Base-by-base conservation (phyloP, 257 asterid genomes). In the Anisodus acutangulus region DNA sequence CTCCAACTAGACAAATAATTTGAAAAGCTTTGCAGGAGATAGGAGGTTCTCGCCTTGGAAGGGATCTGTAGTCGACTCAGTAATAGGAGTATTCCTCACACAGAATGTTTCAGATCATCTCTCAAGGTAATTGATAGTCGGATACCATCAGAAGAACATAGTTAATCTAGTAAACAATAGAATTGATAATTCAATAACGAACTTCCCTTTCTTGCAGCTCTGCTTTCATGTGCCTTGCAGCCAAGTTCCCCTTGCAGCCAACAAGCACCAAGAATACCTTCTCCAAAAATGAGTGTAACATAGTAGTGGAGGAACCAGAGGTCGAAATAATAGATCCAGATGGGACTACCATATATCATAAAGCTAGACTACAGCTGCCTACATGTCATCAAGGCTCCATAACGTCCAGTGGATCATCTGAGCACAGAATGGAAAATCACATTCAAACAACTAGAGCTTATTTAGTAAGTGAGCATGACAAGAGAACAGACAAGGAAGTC, bases 51-150 rank as follows among this genome's bases (percentile, higher is more conserved):
- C 98, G 31, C 89, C 85, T 87, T 96, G 99, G 99, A 96, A 96
- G 89, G 98, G 99, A 82, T 96, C 98, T 3, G 98, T 96, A 47
- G 98, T 96, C 71, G 99, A 96, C 89, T 96, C 99, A 6, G 98
- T 94, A n/a, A 92, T 96, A 84, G 99, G 99, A 78, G 98, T 96
- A 70, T 96, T 93, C 87, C 98, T 96, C 87, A 96, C 99, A 64
- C 99, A 96, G 88, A 96, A 96, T 86, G 98, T 96, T 62, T 92
- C 98, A 15, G 99, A 96, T 87, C 98, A 94, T 88, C 98, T 96
- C 82, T 96, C 99, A 37, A 96, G 99, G 99, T 96, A 91, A 85
- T 53, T 78, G 49, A 31, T 78, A 8, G 82, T 78, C 47, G 64
- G 35, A 57, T 53, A 26, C 49, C 31, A 78, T 78, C 66, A 78